Evolutionary conservation across 2,329 filamentous ascomycete genomes (phyloP), one percentile per base, ranked within the genome.

Genomic region (Fusarium nodosum): DNA sequence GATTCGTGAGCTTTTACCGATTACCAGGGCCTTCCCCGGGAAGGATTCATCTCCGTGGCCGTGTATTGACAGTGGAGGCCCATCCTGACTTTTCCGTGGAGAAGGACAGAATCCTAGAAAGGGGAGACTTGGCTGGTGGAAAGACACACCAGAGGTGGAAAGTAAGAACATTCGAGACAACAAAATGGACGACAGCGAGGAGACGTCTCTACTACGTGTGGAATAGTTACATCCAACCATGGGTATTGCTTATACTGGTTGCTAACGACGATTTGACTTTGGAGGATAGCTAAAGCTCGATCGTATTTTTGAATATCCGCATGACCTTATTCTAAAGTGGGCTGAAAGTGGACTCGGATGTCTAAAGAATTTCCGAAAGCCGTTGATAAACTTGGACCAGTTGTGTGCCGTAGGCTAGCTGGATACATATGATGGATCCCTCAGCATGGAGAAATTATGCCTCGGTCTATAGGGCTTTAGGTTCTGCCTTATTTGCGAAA

Each of bases 21-120:
- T 10, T 7, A 20, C 24, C 13, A 9, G 45, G 38, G 28, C 33
- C 10, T 6, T 18, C 15, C 3, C 13, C 18, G 18, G 28, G 18
- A 13, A 28, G 30, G 22, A 8, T 28, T 55, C 22, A 10, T 26
- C 22, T 39, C 47, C 11, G 24, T 28, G 33, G 24, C 7, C 5
- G n/a, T 20, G 0, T 38, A 30, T 16, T 22, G 26, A 11, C 13
- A 7, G 42, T 56, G 52, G 31, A 16, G 24, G 47, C 24, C 24
- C 30, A 16, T 30, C 26, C 12, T 12, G 42, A 31, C 31, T 22
- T 38, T 3, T 26, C 16, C 22, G 30, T 46, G 38, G 47, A 38
- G 16, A 45, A 22, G 7, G 3, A 12, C 20, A 54, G 42, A 47
- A 36, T 24, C 60, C 62, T 16, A 7, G 62, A 64, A 65, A 59